Evolutionary conservation across 305 asterid genomes (phyloP), one percentile per base, ranked within the genome.

Genomic region (Fraxinus floribunda): DNA sequence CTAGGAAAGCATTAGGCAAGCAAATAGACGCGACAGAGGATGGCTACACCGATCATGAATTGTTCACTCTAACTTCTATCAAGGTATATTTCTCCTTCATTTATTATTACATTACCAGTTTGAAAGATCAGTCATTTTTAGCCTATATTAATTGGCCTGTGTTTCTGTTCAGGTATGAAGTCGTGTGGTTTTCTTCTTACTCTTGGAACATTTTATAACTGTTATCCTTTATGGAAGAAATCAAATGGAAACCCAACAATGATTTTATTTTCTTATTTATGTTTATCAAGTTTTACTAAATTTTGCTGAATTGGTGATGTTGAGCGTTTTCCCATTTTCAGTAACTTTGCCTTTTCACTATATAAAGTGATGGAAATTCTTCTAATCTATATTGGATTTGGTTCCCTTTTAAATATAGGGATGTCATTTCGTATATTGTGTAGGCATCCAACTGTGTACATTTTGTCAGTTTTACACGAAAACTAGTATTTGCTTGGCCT

Each of bases 1-100:
- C 96, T 83, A 90, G 98, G 78, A 96, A 94, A 90, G 95, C 96
- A 79, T 88, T 90, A 38, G 99, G 98, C 80, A 82, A 83, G 79
- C 94, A 91, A 75, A 83, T 74, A 78, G 99, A 96, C 83, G 97
- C 89, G 24, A 86, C 89, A 16, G 90, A 86, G 36, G 99, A 97
- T 86, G 94, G 92, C 60, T 94, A 94, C 88, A 82, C 83, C 10
- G 99, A 97, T 87, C 87, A 72, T 80, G 98, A 97, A 29, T 81
- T 97, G 90, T 97, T 97, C 77, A 88, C 96, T 81, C 85, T 97
- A 81, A 66, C 97, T 77, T 87, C 97, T 26, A 88, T 90, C 83
- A 88, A 86, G 91, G 92, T 90, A 41, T 82, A 8, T 55, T 78
- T 62, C 6, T 34, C 44, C 41, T 71, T 16, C 44, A 32, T 72